phyloP scores from a whole-genome alignment of 768 basidiomycete species.

The Pulveroboletus sp. region DNA sequence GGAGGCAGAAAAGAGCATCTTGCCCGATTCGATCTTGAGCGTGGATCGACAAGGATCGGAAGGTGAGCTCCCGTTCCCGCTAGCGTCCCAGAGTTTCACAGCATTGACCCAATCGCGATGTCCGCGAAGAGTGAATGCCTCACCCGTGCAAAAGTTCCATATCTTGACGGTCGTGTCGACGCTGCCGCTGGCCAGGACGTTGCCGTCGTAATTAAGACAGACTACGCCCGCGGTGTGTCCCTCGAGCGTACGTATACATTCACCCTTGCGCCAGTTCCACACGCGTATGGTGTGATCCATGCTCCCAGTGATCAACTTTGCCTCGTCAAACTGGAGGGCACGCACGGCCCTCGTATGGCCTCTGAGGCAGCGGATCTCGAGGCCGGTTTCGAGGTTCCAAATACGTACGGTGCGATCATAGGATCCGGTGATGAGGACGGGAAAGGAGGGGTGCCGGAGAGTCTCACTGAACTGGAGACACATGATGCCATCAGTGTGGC shows the following conservation, averaged over 20 bases:
- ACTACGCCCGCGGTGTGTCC: slow-evolving; percentile 92
- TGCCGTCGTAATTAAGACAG: slow-evolving; percentile 86
- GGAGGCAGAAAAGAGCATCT: slow-evolving; percentile 96
- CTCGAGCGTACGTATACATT: slow-evolving; percentile 80
- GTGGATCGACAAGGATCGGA: slow-evolving; percentile 28
- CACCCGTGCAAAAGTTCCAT: slow-evolving; percentile 89
- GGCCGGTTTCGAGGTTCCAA: slow-evolving; percentile 94
- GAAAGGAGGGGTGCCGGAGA: slow-evolving; percentile 77
- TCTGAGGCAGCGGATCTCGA: slow-evolving; percentile 73
- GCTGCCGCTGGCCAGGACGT: slow-evolving; percentile 88
- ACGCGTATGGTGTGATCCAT: slow-evolving; percentile 96
- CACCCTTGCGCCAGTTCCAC: slow-evolving; percentile 93
- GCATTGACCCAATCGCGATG: slow-evolving; percentile 96
- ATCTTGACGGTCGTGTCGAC: slow-evolving; percentile 94
- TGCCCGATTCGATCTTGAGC: slow-evolving; percentile 69
- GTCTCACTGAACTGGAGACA: slow-evolving; percentile 93
- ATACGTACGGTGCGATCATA: slow-evolving; percentile 93
- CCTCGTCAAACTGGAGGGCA: slow-evolving; percentile 92
- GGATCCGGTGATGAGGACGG: slow-evolving; percentile 95
- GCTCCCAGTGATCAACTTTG: slow-evolving; percentile 90
- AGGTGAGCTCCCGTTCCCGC: slow-evolving; percentile 6
- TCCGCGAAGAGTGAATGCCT: slow-evolving; percentile 88
- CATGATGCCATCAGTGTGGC: slow-evolving; percentile 96
- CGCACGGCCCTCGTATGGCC: slow-evolving; percentile 93
- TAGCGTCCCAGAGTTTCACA: slow-evolving; percentile 84